Conservation (phyloP, 495 filamentous ascomycete genomes). For the Penicillium manginii region DNA sequence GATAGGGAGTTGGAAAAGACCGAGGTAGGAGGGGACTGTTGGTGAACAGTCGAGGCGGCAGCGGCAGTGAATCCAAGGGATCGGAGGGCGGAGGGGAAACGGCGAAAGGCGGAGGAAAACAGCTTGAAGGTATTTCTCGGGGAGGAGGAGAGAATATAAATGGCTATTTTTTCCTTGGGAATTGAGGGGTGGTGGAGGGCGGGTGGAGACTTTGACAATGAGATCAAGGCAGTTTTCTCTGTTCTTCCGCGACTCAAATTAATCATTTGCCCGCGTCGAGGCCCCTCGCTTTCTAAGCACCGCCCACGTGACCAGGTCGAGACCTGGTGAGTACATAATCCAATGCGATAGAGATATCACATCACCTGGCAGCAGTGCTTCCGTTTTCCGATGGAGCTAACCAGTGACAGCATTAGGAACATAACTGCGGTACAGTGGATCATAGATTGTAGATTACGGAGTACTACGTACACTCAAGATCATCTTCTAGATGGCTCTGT, state of each 20-base stretch:
- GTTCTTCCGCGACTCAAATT: constrained; percentile 23
- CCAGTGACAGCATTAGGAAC: no score
- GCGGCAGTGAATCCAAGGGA: constrained; percentile 63
- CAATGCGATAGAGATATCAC: constrained; percentile 1
- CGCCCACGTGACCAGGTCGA: constrained; percentile 27
- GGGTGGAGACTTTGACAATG: constrained; percentile 23
- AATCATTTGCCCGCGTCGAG: constrained; percentile 33
- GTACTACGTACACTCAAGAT: not conserved
- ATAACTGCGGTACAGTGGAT: no score
- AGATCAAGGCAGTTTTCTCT: constrained; percentile 23
- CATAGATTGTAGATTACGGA: not conserved
- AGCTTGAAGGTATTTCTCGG: constrained; percentile 60
- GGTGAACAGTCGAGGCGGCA: constrained; percentile 66
- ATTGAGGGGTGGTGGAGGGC: constrained; percentile 16
- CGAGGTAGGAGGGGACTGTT: constrained; percentile 52
- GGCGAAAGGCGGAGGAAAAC: constrained; percentile 81
- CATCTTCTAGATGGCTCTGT: not conserved
- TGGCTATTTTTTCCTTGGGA: constrained; percentile 19
- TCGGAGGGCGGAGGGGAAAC: constrained; percentile 63
- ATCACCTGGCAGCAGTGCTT: constrained; percentile 10
- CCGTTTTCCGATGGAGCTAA: not conserved
- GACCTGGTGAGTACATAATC: constrained; percentile 14
- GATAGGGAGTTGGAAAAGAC: constrained; percentile 39
- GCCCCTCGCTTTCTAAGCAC: constrained; percentile 37
- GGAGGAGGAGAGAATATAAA: constrained; percentile 21